Conservation (phyloP, 1,139 yeast species). For the Hansenula sp. region DNA sequence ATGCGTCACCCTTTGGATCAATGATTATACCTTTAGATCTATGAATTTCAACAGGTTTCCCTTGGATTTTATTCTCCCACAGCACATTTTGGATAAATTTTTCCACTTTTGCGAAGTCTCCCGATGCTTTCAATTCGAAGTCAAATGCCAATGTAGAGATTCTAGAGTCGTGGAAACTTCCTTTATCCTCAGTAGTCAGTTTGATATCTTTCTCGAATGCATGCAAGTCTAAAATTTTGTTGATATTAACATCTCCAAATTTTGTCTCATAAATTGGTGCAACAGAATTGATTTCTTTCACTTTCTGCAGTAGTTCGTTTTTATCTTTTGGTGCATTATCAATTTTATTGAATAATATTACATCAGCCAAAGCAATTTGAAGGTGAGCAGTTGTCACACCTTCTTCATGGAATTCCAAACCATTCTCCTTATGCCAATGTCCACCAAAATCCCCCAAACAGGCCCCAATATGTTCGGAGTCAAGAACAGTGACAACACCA, state of each 20-base stretch:
- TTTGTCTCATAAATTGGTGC: constrained; percentile 67
- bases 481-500: constrained; percentile 91
- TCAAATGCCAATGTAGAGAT: constrained; percentile 60
- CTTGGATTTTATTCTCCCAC: constrained; percentile 57
- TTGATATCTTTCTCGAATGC: constrained; percentile 62
- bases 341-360: constrained; percentile 69
- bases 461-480: constrained; percentile 61
- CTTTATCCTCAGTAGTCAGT: constrained; percentile 25
- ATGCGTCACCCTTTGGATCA: constrained; percentile 25
- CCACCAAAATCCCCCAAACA: constrained; percentile 73
- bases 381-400: constrained; percentile 81
- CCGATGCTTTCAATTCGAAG: constrained; percentile 40
- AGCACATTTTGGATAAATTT: constrained; percentile 57
- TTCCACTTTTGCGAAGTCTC: constrained; percentile 44
- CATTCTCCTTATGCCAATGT: constrained; percentile 53
- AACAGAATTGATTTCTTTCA: constrained; percentile 58
- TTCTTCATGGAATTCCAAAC: constrained; percentile 32
- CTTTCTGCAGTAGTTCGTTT: constrained; percentile 23
- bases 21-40: constrained; percentile 77
- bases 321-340: constrained; percentile 43
- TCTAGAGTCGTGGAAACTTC: constrained; percentile 47
- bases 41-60: constrained; percentile 60
- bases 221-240: constrained; percentile 67
- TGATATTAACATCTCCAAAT: constrained; percentile 67
- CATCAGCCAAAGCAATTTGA: constrained; percentile 89